phyloP scores from a whole-genome alignment of 179 eudicot species.

The Vitellaria paradoxa region DNA sequence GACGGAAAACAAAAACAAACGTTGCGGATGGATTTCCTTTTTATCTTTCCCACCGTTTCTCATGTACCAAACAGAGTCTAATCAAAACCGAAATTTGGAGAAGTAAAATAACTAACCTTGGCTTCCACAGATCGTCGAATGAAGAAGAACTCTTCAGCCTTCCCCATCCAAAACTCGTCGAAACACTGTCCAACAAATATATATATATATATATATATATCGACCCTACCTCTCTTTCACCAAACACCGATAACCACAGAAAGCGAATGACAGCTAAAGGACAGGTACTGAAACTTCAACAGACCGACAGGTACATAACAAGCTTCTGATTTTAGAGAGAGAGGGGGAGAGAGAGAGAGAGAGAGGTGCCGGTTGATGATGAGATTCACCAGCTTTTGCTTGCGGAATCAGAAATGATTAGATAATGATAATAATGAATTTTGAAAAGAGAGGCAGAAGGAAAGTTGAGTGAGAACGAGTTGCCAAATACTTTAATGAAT shows the following conservation, averaged over 20 bases:
- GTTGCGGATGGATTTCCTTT: neutral
- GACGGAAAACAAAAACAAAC: neutral
- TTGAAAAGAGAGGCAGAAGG: neutral
- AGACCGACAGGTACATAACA: constrained; percentile 9
- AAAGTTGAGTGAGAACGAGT: neutral
- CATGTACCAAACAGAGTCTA: neutral
- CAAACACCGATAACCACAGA: neutral
- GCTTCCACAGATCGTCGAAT: neutral
- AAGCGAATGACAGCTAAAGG: constrained; percentile 7
- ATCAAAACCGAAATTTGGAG: neutral
- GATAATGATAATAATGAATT: neutral
- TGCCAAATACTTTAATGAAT: no score
- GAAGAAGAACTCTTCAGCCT: neutral
- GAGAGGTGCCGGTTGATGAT: neutral
- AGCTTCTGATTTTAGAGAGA: constrained; percentile 17
- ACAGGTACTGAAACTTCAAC: neutral
- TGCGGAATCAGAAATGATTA: neutral
- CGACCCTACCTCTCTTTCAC: neutral
- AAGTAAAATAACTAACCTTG: constrained; percentile 3
- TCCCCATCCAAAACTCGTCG: neutral
- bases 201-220: no score
- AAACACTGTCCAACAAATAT: neutral
- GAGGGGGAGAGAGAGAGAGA: constrained; percentile 3
- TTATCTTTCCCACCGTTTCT: neutral
- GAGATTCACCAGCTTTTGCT: neutral